Evolutionary conservation across 1,139 yeast genomes (phyloP), one percentile per base, ranked within the genome.

Genomic region (Taphrina flavorubra): DNA sequence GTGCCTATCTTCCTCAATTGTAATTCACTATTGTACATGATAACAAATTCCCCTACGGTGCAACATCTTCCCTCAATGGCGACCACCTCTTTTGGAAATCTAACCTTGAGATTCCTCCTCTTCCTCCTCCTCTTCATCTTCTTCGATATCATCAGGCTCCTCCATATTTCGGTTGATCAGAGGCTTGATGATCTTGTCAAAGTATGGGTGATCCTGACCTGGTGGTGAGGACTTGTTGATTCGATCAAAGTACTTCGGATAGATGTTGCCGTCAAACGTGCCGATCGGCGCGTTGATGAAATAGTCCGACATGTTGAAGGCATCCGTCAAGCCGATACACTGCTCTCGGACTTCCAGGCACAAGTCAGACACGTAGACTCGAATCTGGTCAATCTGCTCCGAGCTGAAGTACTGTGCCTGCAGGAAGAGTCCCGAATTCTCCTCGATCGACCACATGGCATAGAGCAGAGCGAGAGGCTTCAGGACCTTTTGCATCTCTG

Each of bases 251-350:
- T 92, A 92, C 79, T 90, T 86, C 78, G 87, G 87, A 81, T 92
- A 92, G 69, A 90, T 87, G 77, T 92, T 89, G 73, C 98, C 98
- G 75, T 90, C 87, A 79, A 85, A 89, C 75, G 82, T 84, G 72
- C 97, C 98, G 72, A 92, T 84, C 44, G 97, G 88, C 1, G 97
- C 86, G 80, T 92, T 90, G 77, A 92, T 84, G 80, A 89, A 85
- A 81, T 85, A 89, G 79, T 92, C 97, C 47, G 92, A 86, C 76
- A 89, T 84, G 80, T 88, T 87, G 84, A 92, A 92, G 6, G 97
- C 85, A 79, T 92, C 98, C n/a, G 96, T 89, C 74, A 90, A 82
- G 20, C 90, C 90, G 77, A 91, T 86, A 69, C 88, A 89, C 75
- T 89, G 87, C 60, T 87, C 86, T 78, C 97, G 77, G 14, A 81